A percentile compares a stretch with the other conserved stretches of the same genome.
Conservation (phyloP, 2,329 filamentous ascomycete species). For the Talaromyces marneffei region DNA sequence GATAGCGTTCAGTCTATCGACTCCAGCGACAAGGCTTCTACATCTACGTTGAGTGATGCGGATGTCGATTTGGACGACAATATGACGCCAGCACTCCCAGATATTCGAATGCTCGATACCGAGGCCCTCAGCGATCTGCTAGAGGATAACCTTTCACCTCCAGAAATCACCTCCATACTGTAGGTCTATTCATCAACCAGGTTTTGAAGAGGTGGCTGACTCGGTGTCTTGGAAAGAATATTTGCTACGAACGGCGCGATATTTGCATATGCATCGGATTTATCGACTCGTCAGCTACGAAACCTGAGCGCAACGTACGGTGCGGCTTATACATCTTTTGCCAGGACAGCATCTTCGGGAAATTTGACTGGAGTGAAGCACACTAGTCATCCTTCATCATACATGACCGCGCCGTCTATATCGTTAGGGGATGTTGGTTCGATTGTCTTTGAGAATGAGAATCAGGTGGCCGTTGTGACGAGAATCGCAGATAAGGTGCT, state of each 20-base stretch:
- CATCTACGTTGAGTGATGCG: slow-evolving; percentile 11
- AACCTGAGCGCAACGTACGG: slow-evolving; percentile 41
- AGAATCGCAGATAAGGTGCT: slow-evolving; percentile 40
- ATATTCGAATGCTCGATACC: slow-evolving; percentile 41
- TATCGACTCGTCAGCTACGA: slow-evolving; percentile 36
- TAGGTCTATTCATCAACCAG: slow-evolving; percentile 18
- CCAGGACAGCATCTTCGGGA: slow-evolving; percentile 35
- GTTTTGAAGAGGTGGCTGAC: background rate
- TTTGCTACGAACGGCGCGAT: slow-evolving; percentile 41
- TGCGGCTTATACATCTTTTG: slow-evolving; percentile 40
- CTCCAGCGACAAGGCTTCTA: slow-evolving; percentile 15
- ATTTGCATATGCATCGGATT: slow-evolving; percentile 38
- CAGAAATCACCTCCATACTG: slow-evolving; percentile 41
- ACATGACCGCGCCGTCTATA: slow-evolving; percentile 37
- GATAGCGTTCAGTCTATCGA: slow-evolving; percentile 24
- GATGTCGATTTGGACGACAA: slow-evolving; percentile 23
- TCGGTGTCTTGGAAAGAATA: slow-evolving; percentile 24
- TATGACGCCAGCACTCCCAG: slow-evolving; percentile 37
- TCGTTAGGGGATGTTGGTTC: slow-evolving; percentile 40
- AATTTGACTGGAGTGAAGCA: slow-evolving; percentile 41
- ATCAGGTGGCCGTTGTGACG: slow-evolving; percentile 38
- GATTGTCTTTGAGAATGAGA: slow-evolving; percentile 39
- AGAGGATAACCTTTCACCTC: slow-evolving; percentile 39
- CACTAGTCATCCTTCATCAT: slow-evolving; percentile 39
- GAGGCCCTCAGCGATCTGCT: slow-evolving; percentile 37